Base-by-base conservation (phyloP, 1,284 basidiomycete species). In the Ustilago crameri region DNA sequence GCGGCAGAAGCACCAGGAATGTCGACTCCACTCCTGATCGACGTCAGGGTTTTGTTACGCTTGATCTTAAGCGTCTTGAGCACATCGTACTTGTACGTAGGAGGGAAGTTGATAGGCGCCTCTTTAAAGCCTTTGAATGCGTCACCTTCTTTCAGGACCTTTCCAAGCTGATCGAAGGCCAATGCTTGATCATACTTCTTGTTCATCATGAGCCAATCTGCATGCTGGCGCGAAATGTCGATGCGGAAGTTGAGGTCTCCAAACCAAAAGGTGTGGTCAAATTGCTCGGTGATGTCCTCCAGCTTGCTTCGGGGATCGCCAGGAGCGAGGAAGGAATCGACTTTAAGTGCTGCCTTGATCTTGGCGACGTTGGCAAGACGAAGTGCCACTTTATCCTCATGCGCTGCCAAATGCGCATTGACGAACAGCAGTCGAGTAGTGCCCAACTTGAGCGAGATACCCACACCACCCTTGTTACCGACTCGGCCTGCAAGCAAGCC, bases 401-500 rank as follows among this genome's bases (percentile, higher is more conserved):
- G 80, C 2, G 76, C 78, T 35, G 92, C 91, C n/a, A 95, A 85
- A 82, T 95, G 93, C 0, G 91, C 91, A 73, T 93, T 94, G 69
- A 95, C 84, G 80, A 95, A 93, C 15, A 95, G 85, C 34, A 94
- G 86, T 0, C 91, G 90, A 7, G 88, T 89, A 5, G 88, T 88
- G 47, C 88, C 89, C 17, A 95, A 85, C 66, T 91, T 89, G 44
- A 93, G 81, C 57, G 90, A 91, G 64, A 94, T 90, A 15, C 91
- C 93, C 17, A 93, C 90, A 14, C 90, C 92, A 32, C 86, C 86
- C 73, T 87, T 87, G 79, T 93, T 93, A 2, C 92, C 92, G 2
- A 94, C 87, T 40, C 93, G 86, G 0, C 93, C 93, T 9, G 91
- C 91, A 35, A 94, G 90, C n/a, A 95, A 84, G 9, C 93, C 93